phyloP scores from a whole-genome alignment of 129 eudicot genomes.

The Silybum marianum region DNA sequence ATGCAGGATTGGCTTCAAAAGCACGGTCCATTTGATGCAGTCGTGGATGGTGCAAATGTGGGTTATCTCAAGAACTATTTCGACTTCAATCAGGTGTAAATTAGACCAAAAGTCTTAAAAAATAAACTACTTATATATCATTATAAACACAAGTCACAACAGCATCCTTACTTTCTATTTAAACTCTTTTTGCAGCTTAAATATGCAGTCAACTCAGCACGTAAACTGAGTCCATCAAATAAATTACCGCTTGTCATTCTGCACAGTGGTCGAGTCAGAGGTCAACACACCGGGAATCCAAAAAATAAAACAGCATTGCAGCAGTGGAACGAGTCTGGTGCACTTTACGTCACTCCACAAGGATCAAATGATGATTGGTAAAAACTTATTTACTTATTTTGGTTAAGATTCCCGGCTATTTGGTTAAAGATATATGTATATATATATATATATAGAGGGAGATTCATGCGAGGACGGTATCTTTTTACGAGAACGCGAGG shows the following conservation, averaged over 20 bases:
- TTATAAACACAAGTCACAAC: background rate
- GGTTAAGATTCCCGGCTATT: too few relatives aligned
- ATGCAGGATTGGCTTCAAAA: slow-evolving; percentile 85
- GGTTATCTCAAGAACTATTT: slow-evolving; percentile 58
- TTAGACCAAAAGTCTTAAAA: slow-evolving; percentile 7
- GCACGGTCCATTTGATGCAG: slow-evolving; percentile 97
- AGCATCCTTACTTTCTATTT: background rate
- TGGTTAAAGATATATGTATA: too few relatives aligned
- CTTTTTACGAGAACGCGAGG: too few relatives aligned
- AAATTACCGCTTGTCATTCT: slow-evolving; percentile 77
- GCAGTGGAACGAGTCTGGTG: slow-evolving; percentile 69
- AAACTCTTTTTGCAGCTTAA: slow-evolving; percentile 50
- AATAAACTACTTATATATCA: background rate
- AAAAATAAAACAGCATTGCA: slow-evolving; percentile 63
- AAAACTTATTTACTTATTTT: background rate
- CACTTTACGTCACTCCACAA: slow-evolving; percentile 84
- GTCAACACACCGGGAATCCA: slow-evolving; percentile 61
- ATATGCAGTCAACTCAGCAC: slow-evolving; percentile 60
- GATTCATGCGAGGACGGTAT: too few relatives aligned
- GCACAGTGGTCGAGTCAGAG: slow-evolving; percentile 63
- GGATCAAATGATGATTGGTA: slow-evolving; percentile 99
- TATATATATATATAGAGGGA: too few relatives aligned
- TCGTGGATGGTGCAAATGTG: slow-evolving; percentile 93
- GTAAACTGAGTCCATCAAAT: slow-evolving; percentile 63
- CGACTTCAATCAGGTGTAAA: slow-evolving; percentile 58